Base-by-base conservation (phyloP, 1,284 basidiomycete genomes). In the Hemileia vastatrix region DNA sequence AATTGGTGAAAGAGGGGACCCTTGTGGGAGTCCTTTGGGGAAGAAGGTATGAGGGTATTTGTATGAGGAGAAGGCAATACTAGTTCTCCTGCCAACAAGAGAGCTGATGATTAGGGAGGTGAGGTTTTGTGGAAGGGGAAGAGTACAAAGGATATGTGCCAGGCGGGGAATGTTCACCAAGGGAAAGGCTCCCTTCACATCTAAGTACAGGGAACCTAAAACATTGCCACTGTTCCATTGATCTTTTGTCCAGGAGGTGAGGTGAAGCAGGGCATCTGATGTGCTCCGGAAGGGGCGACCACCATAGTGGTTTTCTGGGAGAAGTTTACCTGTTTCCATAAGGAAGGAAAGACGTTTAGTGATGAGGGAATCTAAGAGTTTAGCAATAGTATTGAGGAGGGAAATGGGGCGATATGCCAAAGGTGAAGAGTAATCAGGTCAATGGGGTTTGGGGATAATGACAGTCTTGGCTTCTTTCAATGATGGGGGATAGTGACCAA, bases 1-100 rank as follows among this genome's bases (percentile, higher is more conserved):
- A 9, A 54, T 60, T 15, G 54, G 50, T 1, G 58, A 60, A 0
- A 60, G 31, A 5, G 58, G 58, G 11, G 58, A 60, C 0, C 58
- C 58, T 27, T 60, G 58, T 9, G 58, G 58, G 2, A 60, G 43
- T 1, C 58, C 58, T n/a, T n/a, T n/a, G 8, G 24, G 6, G 2
- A 60, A 33, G 3, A 8, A 6, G 44, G 54, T 53, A 4, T 4
- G 3, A 13, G 27, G 13, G 1, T 32, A 53, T 6, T 18, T 15
- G 4, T 24, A 60, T 1, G 53, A 21, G 19, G 31, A 36, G 0
- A 60, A 11, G 0, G 6, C 13, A 11, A 60, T 4, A 2, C 24
- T 53, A 0, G 58, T 60, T 2, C 36, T 53, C 11, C 58, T 27
- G 1, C 47, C 51, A 1, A 23, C 18, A 0, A 60, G 27, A 31